phyloP scores from a whole-genome alignment of 805 yeast species.

The Yamadazyma nakazawae region DNA sequence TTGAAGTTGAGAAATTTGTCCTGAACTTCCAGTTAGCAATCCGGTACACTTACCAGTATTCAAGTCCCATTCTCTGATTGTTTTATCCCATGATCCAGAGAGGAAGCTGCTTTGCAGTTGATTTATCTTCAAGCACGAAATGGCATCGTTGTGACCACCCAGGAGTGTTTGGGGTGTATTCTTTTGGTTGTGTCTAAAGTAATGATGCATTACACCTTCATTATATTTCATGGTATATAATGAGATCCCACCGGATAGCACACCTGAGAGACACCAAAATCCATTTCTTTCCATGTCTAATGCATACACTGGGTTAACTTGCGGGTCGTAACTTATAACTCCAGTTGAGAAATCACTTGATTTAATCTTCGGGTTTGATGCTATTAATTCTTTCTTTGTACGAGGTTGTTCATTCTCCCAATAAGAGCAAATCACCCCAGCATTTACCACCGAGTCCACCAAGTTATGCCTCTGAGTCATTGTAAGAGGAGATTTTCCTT shows the following conservation, averaged over 20 bases:
- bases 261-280: constrained; percentile 80
- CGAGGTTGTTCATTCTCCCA: constrained; percentile 97
- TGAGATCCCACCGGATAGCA: constrained; percentile 80
- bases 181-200: constrained; percentile 46
- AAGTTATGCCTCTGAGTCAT: constrained; percentile 87
- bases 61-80: constrained; percentile 80
- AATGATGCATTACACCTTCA: constrained; percentile 80
- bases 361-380: constrained; percentile 34
- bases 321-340: constrained; percentile 50
- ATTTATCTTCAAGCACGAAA: constrained; percentile 67
- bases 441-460: constrained; percentile 80
- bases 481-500: constrained; percentile 83
- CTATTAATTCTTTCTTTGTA: constrained; percentile 35
- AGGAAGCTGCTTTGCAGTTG: constrained; percentile 59
- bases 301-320: constrained; percentile 81
- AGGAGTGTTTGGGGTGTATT: constrained; percentile 18
- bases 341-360: constrained; percentile 35
- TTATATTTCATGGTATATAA: constrained; percentile 77
- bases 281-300: constrained; percentile 81
- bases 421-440: constrained; percentile 78
- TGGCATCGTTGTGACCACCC: constrained; percentile 65
- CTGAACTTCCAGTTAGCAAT: constrained; percentile 55
- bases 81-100: constrained; percentile 90
- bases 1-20: constrained; percentile 76
- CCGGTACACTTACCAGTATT: constrained; percentile 58